phyloP scores from a whole-genome alignment of 148 eudicot genomes.

The Chenopodium formosanum region DNA sequence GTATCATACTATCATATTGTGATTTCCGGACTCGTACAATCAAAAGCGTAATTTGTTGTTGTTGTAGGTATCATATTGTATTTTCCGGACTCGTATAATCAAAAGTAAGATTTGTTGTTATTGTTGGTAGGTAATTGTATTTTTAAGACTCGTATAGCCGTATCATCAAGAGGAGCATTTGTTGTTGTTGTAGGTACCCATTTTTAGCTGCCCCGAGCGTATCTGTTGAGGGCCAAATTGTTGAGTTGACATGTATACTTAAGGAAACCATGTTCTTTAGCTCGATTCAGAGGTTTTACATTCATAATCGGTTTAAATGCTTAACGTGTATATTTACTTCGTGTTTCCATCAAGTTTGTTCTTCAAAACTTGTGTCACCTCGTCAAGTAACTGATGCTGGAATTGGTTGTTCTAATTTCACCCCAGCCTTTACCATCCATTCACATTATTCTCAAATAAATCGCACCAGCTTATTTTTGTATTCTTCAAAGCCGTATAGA shows the following conservation, averaged over 20 bases:
- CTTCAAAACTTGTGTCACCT: background rate
- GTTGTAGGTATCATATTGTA: no score
- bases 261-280: background rate
- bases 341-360: conserved; percentile 16
- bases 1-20: no score
- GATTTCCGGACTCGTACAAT: no score
- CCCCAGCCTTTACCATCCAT: background rate
- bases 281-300: conserved; percentile 10
- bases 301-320: background rate
- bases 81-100: no score
- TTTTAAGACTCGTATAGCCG: no score
- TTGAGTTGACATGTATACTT: no score
- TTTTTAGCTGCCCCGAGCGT: background rate
- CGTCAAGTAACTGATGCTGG: background rate
- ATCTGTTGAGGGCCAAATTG: background rate
- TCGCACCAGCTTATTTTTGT: conserved; percentile 8
- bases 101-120: no score
- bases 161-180: no score
- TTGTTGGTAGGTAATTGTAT: no score
- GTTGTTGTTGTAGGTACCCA: no score
- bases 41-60: no score
- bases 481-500: conserved; percentile 29
- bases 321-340: background rate
- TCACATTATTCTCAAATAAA: background rate
- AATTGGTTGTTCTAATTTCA: background rate